phyloP scores from a whole-genome alignment of 2,329 filamentous ascomycete genomes.

The Ophiostoma ulmi region DNA sequence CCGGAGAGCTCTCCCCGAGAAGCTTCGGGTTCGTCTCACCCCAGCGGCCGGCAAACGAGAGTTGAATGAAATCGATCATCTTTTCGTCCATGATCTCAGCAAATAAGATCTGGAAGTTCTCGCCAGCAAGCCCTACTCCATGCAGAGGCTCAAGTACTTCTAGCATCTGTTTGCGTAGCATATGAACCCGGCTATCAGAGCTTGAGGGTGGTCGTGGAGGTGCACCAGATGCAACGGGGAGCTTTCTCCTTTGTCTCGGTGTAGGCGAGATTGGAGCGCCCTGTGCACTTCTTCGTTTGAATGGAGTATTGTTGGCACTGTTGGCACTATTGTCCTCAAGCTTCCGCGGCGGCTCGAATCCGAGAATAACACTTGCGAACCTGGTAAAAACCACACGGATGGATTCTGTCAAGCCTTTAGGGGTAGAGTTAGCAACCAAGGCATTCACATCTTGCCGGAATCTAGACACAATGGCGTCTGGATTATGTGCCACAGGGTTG shows the following conservation, averaged over 20 bases:
- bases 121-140: slow-evolving; percentile 62
- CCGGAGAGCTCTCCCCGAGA: not conserved
- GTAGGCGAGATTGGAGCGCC: slow-evolving; percentile 22
- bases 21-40: slow-evolving; percentile 8
- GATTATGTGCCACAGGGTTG: not conserved
- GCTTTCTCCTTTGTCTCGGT: not conserved
- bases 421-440: slow-evolving; percentile 59
- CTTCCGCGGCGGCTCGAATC: slow-evolving; percentile 30
- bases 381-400: slow-evolving; percentile 51
- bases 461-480: slow-evolving; percentile 25
- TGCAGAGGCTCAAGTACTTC: slow-evolving; percentile 55
- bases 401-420: slow-evolving; percentile 48
- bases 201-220: slow-evolving; percentile 29
- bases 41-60: slow-evolving; percentile 62
- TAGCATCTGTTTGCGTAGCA: slow-evolving; percentile 46
- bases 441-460: slow-evolving; percentile 61
- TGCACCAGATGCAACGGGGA: not conserved
- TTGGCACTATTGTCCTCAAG: not conserved
- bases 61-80: slow-evolving; percentile 58
- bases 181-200: slow-evolving; percentile 33
- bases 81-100: slow-evolving; percentile 64
- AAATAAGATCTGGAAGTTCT: slow-evolving; percentile 64
- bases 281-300: slow-evolving; percentile 20
- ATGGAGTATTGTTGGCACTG: slow-evolving; percentile 10
- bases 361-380: slow-evolving; percentile 49